These are phyloP conservation scores for Raffaelea ambrosiae DNA, from an alignment of 2,329 filamentous ascomycete genomes.

Conservation along the genomic window DNA sequence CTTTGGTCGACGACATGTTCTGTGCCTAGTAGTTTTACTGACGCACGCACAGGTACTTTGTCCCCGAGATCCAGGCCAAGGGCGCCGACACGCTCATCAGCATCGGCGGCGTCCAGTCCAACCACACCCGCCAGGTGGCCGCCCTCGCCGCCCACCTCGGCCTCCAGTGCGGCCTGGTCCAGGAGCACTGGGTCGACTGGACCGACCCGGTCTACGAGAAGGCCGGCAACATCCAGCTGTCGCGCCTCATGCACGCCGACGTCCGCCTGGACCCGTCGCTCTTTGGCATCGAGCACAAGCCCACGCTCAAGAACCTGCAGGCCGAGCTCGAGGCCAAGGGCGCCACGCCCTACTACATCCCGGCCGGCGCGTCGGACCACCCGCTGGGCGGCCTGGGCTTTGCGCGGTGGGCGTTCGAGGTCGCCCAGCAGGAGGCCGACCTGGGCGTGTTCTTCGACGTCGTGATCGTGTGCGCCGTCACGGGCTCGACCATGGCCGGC, in stretches of 20 bases:
- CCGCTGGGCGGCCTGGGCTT: constrained; percentile 63
- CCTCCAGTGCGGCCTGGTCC: constrained; percentile 47
- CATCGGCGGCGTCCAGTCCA: constrained; percentile 61
- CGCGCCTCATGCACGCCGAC: constrained; percentile 58
- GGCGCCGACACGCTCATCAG: constrained; percentile 54
- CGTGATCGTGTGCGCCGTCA: constrained; percentile 61
- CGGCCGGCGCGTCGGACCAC: constrained; percentile 63
- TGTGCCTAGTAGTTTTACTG: constrained; percentile 1
- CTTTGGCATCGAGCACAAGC: constrained; percentile 64
- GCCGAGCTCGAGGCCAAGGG: constrained; percentile 14
- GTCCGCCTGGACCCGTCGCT: constrained; percentile 48
- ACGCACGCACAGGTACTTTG: constrained; percentile 49
- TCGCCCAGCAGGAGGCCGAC: constrained; percentile 52
- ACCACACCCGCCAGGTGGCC: constrained; percentile 61
- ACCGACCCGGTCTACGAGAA: constrained; percentile 49
- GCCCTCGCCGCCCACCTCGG: constrained; percentile 52
- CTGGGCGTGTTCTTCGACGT: constrained; percentile 59
- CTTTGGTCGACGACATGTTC: too few relatives aligned
- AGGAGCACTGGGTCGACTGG: constrained; percentile 63
- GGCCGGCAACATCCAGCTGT: constrained; percentile 65
- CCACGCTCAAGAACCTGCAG: constrained; percentile 49
- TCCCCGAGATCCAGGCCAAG: constrained; percentile 50
- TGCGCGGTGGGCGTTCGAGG: constrained; percentile 62
- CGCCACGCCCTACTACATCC: constrained; percentile 62
- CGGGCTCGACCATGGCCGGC: constrained; percentile 61